Evolutionary conservation across 306 rosid species (phyloP).

Genomic region (Prunus padus): DNA sequence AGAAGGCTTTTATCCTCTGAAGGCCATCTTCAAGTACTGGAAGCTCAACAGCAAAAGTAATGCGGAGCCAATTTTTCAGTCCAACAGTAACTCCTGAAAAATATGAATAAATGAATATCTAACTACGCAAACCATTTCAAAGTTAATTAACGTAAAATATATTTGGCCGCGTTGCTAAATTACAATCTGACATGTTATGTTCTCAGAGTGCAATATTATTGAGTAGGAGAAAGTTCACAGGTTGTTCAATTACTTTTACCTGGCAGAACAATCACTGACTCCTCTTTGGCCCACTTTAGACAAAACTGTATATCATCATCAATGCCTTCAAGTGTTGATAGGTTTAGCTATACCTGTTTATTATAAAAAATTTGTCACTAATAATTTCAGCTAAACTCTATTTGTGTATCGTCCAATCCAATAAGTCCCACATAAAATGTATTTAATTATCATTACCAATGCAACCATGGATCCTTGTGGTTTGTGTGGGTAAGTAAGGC

Average conservation of each 20-base stretch:
- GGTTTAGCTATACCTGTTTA: conserved; percentile 52
- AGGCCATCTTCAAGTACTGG: conserved; percentile 47
- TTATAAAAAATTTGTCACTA: too few relatives aligned
- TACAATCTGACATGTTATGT: too few relatives aligned
- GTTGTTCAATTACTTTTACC: conserved; percentile 28
- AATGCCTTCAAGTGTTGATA: conserved; percentile 45
- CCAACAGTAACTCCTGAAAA: conserved; percentile 59
- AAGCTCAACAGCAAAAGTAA: conserved; percentile 43
- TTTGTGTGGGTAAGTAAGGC: conserved; percentile 59
- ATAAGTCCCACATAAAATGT: background rate
- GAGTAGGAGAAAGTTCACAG: too few relatives aligned
- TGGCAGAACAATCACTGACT: conserved; percentile 57
- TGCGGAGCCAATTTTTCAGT: conserved; percentile 56
- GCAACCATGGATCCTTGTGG: conserved; percentile 70
- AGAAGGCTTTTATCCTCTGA: conserved; percentile 53
- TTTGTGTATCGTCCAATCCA: background rate
- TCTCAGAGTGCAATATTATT: background rate
- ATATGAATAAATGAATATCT: background rate
- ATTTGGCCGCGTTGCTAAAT: too few relatives aligned
- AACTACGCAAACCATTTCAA: too few relatives aligned
- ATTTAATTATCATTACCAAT: conserved; percentile 37
- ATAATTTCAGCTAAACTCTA: background rate
- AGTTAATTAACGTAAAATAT: too few relatives aligned
- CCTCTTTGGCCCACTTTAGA: conserved; percentile 57
- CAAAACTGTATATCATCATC: conserved; percentile 64